phyloP scores from a whole-genome alignment of 768 basidiomycete species.

The Nidularia pulvinata region DNA sequence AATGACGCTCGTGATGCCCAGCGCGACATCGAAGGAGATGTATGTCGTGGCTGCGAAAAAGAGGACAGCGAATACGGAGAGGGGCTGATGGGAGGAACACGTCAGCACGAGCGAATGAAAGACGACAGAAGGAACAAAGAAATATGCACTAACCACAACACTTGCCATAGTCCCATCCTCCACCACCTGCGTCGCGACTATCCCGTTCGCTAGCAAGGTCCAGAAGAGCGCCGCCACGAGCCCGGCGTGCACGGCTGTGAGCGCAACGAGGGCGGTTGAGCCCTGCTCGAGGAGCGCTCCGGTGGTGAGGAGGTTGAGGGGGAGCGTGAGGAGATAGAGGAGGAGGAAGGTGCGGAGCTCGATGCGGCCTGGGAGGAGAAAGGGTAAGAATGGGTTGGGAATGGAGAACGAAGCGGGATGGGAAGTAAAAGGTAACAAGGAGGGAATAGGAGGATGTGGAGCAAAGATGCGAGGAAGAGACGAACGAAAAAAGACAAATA shows the following conservation, averaged over 20 bases:
- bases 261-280: slow-evolving; percentile 59
- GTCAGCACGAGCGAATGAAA: not conserved
- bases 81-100: slow-evolving; percentile 45
- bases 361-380: slow-evolving; percentile 48
- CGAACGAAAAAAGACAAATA: not conserved
- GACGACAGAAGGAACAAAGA: not conserved
- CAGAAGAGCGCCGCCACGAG: slow-evolving; percentile 82
- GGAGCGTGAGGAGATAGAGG: slow-evolving; percentile 70
- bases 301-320: slow-evolving; percentile 80
- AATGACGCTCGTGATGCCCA: slow-evolving; percentile 62
- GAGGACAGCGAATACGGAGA: slow-evolving; percentile 49
- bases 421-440: not conserved
- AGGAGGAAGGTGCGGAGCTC: slow-evolving; percentile 76
- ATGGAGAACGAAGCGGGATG: not conserved
- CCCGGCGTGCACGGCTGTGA: slow-evolving; percentile 84
- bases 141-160: slow-evolving; percentile 51
- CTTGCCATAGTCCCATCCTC: slow-evolving; percentile 86
- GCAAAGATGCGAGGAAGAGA: not conserved
- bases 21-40: slow-evolving; percentile 70
- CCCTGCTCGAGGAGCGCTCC: slow-evolving; percentile 83
- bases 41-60: slow-evolving; percentile 79
- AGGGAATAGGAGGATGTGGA: not conserved
- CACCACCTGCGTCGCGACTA: slow-evolving; percentile 86
- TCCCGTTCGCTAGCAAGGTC: slow-evolving; percentile 71
- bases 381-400: not conserved